Base-by-base conservation (phyloP, 352 stramenopile species). In the Phytophthora sp. region DNA sequence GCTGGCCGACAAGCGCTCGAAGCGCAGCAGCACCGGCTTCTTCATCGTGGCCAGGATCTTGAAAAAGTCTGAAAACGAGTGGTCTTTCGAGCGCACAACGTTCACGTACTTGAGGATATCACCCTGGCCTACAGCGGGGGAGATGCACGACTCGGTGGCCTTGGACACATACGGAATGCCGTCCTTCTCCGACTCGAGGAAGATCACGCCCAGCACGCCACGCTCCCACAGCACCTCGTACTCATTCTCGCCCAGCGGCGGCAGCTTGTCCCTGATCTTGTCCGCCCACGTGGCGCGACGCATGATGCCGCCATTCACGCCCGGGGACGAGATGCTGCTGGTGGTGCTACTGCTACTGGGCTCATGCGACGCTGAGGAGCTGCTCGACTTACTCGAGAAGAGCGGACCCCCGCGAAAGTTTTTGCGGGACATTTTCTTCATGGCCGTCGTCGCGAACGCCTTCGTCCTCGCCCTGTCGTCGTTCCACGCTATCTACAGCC, bases 11-110 rank as follows among this genome's bases (percentile, higher is more conserved):
- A 82, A 45, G 3, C 81, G 83, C 60, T 94, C 84, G 52, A 96
- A 96, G 5, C 88, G 88, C 33, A 96, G 67, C 44, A 96, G 56
- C 49, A 96, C 88, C 24, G 88, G 88, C 66, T 96, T 95, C 71
- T 96, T 94, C 85, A 94, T 96, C 20, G 88, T 96, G 33, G 88
- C 82, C 33, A 96, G 71, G 47, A 96, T 93, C 76, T 94, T 94
- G 73, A 96, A 93, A 74, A 96, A 96, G 63, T 94, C 87, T 12
- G 84, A 86, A 57, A 96, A 96, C 61, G 88, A 91, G 63, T 96
- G 86, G 54, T 96, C 87, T 46, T 90, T 86, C 27, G 88, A 92
- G 20, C 88, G 83, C 71, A 96, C 83, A 5, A 88, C 79, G 60
- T 96, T 96, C 16, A 96, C 88, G 67, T 71, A 96, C 51, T 91